phyloP scores from a whole-genome alignment of 1,284 basidiomycete genomes.

The Moesziomyces antarcticus region DNA sequence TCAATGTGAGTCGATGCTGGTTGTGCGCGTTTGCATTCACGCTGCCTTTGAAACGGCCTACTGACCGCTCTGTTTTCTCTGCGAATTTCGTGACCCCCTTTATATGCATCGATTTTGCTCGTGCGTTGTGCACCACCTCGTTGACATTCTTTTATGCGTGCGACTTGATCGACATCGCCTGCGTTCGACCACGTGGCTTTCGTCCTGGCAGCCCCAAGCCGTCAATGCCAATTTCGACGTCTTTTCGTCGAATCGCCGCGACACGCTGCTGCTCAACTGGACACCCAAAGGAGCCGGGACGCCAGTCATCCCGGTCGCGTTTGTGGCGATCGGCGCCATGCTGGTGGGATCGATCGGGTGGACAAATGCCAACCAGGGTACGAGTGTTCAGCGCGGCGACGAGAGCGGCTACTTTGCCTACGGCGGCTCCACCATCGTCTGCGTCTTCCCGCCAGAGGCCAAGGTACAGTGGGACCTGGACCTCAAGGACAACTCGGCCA shows the following conservation, averaged over 20 bases:
- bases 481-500: constrained; percentile 77
- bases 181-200: constrained; percentile 1
- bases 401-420: constrained; percentile 78
- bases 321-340: constrained; percentile 70
- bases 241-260: constrained; percentile 56
- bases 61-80: background rate
- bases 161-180: background rate
- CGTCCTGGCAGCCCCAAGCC: constrained; percentile 45
- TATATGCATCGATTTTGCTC: constrained; percentile 2
- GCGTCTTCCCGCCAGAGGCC: constrained; percentile 44
- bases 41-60: constrained; percentile 56
- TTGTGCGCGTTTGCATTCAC: constrained; percentile 80
- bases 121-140: background rate
- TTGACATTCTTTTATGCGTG: background rate
- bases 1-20: constrained; percentile 75
- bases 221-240: constrained; percentile 62
- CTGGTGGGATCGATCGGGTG: constrained; percentile 77
- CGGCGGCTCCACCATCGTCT: constrained; percentile 58
- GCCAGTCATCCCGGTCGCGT: constrained; percentile 29
- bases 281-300: constrained; percentile 23
- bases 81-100: constrained; percentile 8
- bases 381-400: constrained; percentile 81
- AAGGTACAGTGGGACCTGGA: constrained; percentile 89
- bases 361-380: constrained; percentile 80
- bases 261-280: constrained; percentile 54